Conservation (phyloP, 208 protist genomes). For the Acanthamoeba royreba region DNA sequence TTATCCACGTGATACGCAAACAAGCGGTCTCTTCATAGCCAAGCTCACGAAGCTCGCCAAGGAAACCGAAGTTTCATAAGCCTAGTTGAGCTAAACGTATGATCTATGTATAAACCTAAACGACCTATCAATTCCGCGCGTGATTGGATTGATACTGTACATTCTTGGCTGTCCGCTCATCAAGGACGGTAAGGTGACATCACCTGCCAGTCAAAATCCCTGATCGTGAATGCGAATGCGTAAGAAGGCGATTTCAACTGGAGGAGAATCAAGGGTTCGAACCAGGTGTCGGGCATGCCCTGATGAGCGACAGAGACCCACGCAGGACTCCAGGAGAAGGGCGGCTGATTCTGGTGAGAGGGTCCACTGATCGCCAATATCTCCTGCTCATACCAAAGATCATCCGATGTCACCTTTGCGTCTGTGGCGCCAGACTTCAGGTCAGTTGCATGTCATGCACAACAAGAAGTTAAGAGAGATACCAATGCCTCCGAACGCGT, state of each 20-base stretch:
- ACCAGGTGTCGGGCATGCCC: constrained; percentile 52
- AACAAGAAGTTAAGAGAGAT: not conserved
- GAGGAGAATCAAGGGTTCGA: not conserved
- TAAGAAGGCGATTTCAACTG: not conserved
- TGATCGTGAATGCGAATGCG: not conserved
- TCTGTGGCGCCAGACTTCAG: not conserved
- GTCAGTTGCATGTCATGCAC: not conserved
- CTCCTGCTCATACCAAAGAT: not conserved
- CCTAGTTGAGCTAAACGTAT: too few relatives aligned
- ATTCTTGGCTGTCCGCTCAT: too few relatives aligned
- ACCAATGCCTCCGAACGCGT: constrained; percentile 53
- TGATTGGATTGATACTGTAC: too few relatives aligned
- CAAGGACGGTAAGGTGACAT: not conserved
- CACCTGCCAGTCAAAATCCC: not conserved
- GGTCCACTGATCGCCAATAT: constrained; percentile 54
- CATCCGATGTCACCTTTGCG: constrained; percentile 55
- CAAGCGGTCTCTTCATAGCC: too few relatives aligned
- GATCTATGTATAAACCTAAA: too few relatives aligned
- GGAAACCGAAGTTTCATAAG: too few relatives aligned
- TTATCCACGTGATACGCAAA: constrained; percentile 61
- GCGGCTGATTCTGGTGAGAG: constrained; percentile 50
- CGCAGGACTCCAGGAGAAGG: constrained; percentile 37
- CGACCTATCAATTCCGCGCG: too few relatives aligned
- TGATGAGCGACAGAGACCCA: constrained; percentile 15
- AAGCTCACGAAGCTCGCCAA: too few relatives aligned